Conservation (phyloP, 805 yeast genomes). For the Grigorovia transvaalensis region DNA sequence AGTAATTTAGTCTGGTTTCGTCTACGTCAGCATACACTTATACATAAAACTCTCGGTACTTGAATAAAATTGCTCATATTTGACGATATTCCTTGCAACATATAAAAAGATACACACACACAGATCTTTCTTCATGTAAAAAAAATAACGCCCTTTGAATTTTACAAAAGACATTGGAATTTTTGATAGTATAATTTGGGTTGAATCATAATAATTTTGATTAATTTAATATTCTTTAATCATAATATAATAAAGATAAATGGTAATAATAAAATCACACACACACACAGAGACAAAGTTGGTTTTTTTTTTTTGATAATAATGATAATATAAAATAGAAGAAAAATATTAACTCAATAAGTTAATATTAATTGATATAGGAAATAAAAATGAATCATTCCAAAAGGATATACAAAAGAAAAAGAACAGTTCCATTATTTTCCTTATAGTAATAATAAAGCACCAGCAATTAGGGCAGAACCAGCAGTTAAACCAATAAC, state of each 20-base stretch:
- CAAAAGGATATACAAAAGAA: background rate
- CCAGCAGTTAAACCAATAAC: constrained; percentile 30
- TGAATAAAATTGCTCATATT: background rate
- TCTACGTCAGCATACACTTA: background rate
- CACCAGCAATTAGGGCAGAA: constrained; percentile 42
- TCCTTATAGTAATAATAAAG: constrained; percentile 35
- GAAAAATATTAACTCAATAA: background rate
- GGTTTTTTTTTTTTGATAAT: too few species aligned
- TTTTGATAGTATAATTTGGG: background rate
- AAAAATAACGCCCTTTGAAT: background rate
- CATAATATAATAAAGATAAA: background rate
- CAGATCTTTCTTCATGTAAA: background rate
- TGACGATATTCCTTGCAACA: background rate
- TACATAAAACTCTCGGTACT: background rate
- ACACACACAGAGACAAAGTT: background rate
- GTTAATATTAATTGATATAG: background rate
- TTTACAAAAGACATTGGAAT: background rate
- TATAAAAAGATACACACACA: background rate
- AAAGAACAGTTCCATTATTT: background rate
- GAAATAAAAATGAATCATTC: background rate
- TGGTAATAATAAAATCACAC: background rate
- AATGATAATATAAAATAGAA: background rate
- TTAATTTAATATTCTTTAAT: background rate
- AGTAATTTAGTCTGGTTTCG: too few species aligned
- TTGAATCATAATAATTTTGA: background rate